phyloP scores from a whole-genome alignment of 108 stramenopile species.

The Nitzschia sp. region DNA sequence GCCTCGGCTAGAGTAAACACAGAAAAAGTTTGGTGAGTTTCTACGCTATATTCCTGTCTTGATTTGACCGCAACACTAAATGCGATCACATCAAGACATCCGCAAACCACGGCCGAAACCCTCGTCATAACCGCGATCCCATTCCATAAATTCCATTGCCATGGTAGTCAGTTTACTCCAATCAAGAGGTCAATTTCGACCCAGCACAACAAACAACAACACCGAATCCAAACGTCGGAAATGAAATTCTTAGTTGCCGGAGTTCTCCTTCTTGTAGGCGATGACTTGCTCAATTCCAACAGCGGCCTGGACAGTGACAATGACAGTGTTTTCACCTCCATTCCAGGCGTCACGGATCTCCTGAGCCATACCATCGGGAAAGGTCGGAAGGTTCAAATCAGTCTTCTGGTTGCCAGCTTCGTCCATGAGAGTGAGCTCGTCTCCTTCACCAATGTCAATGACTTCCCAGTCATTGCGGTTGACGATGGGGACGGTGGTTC shows the following conservation, averaged over 20 bases:
- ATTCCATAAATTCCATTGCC: slow-evolving; percentile 10
- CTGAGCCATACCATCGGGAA: slow-evolving; percentile 89
- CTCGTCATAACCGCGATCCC: neutral
- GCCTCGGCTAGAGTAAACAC: neutral
- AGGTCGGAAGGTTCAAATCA: slow-evolving; percentile 93
- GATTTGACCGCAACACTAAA: slow-evolving; percentile 18
- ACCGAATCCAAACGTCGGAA: neutral
- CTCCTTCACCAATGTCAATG: slow-evolving; percentile 96
- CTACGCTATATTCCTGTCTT: slow-evolving; percentile 14
- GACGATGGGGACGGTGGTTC: slow-evolving; percentile 97
- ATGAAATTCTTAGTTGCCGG: slow-evolving; percentile 3
- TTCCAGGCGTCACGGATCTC: slow-evolving; percentile 94
- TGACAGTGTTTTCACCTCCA: slow-evolving; percentile 89
- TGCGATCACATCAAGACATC: slow-evolving; percentile 13
- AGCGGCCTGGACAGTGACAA: slow-evolving; percentile 86
- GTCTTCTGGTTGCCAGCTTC: slow-evolving; percentile 98
- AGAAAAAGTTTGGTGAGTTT: neutral
- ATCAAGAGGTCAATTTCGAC: no score
- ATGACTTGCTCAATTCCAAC: slow-evolving; percentile 91
- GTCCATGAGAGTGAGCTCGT: slow-evolving; percentile 96
- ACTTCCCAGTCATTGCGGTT: slow-evolving; percentile 95
- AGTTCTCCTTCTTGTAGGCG: slow-evolving; percentile 85
- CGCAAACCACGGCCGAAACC: neutral
- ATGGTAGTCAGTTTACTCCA: no score
- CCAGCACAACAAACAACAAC: slow-evolving; percentile 3